Evolutionary conservation across 768 basidiomycete genomes (phyloP).

Genomic region (Lactarius hengduanensis): DNA sequence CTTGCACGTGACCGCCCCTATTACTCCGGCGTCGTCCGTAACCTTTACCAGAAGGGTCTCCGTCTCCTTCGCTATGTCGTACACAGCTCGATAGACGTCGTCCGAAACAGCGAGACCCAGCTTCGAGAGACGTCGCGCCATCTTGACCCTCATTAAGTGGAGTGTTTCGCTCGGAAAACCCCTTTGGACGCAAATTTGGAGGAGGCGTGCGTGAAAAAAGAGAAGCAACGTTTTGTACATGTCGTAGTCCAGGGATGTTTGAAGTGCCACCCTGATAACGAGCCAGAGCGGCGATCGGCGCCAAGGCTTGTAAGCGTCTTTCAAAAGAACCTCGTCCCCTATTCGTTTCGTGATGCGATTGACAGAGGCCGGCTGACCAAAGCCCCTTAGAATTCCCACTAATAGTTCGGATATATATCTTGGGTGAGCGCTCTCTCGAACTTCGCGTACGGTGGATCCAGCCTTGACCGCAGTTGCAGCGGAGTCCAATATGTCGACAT

Average conservation of each 20-base stretch:
- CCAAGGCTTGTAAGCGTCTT: constrained; percentile 31
- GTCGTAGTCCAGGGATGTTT: constrained; percentile 27
- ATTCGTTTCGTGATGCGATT: constrained; percentile 14
- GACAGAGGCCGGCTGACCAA: constrained; percentile 36
- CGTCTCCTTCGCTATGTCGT: background rate
- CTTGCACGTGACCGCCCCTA: no score
- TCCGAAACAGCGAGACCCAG: background rate
- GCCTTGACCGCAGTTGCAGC: constrained; percentile 26
- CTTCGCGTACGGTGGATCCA: background rate
- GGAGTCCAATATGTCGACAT: background rate
- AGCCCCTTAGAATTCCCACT: constrained; percentile 27
- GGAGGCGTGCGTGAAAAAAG: background rate
- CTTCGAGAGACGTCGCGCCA: no score
- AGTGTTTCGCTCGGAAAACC: background rate
- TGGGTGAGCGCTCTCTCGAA: background rate
- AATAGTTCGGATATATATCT: constrained; percentile 1
- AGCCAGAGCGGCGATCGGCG: background rate
- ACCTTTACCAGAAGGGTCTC: no score
- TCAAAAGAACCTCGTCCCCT: background rate
- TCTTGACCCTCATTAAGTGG: background rate
- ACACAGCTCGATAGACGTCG: background rate
- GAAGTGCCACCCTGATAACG: constrained; percentile 39
- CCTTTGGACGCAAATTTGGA: background rate
- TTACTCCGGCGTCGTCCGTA: no score
- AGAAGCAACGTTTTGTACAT: background rate